These are phyloP conservation scores for Phytopythium aichiense DNA, from an alignment of 352 stramenopile genomes.

Conservation along the genomic window DNA sequence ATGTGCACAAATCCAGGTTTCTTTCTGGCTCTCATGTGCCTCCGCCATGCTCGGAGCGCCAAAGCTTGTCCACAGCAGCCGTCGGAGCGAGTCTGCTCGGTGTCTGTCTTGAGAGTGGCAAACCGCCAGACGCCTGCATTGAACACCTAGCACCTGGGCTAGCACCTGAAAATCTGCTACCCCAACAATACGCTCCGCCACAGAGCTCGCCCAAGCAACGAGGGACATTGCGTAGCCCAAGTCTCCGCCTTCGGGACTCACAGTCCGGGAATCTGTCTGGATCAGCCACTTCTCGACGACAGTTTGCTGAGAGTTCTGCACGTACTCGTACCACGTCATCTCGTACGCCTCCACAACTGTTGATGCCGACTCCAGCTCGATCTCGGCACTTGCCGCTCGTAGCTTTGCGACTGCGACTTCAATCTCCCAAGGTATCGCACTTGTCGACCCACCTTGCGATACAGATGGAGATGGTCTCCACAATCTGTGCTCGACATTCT, in stretches of 20 bases:
- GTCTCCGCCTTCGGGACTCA: slow-evolving; percentile 13
- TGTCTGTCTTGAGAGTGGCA: slow-evolving; percentile 29
- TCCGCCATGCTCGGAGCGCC: slow-evolving; percentile 14
- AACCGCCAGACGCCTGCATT: slow-evolving; percentile 38
- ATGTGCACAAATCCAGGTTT: slow-evolving; percentile 44
- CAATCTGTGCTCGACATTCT: neutral
- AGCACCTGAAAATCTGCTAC: slow-evolving; percentile 19
- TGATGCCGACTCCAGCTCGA: slow-evolving; percentile 25
- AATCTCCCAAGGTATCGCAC: slow-evolving; percentile 16
- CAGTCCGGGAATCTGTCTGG: slow-evolving; percentile 24
- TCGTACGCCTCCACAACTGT: slow-evolving; percentile 34
- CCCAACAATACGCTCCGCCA: slow-evolving; percentile 7
- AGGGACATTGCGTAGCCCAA: slow-evolving; percentile 28
- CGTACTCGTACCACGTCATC: slow-evolving; percentile 67
- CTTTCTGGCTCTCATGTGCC: neutral
- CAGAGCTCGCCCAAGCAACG: slow-evolving; percentile 18
- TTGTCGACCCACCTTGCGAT: neutral
- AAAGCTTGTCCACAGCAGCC: slow-evolving; percentile 49
- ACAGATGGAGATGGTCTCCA: neutral
- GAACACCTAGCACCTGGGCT: slow-evolving; percentile 24
- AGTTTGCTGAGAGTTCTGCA: slow-evolving; percentile 35
- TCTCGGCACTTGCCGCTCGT: slow-evolving; percentile 27
- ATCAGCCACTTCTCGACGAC: slow-evolving; percentile 75
- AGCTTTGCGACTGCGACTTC: slow-evolving; percentile 36
- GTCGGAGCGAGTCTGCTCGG: slow-evolving; percentile 14